These are phyloP conservation scores for Populus hybrid DNA, from an alignment of 441 rosid genomes.

Conservation along the genomic window DNA sequence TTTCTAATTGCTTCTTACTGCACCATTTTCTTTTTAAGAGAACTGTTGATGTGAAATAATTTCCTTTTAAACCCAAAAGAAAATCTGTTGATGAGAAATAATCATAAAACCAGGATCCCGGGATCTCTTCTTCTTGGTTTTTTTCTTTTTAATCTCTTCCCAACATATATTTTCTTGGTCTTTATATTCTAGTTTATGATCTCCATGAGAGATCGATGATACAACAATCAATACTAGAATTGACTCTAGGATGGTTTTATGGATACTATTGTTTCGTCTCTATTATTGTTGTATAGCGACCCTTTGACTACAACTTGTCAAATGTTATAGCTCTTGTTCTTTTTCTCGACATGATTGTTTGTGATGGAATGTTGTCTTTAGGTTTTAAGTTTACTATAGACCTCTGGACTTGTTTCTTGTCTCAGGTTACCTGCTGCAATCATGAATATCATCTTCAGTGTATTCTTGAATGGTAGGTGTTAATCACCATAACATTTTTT, in stretches of 20 bases:
- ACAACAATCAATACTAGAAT: background rate
- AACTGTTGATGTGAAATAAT: background rate
- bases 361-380: background rate
- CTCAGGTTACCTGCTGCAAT: constrained; percentile 79
- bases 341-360: background rate
- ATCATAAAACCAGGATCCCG: background rate
- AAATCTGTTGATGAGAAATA: background rate
- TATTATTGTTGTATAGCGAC: background rate
- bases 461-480: constrained; percentile 39
- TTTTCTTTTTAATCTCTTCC: background rate
- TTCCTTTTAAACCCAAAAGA: background rate
- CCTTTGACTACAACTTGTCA: background rate
- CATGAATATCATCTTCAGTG: constrained; percentile 96
- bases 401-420: constrained; percentile 5
- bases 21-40: background rate
- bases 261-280: background rate
- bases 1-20: background rate
- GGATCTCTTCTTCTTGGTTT: background rate
- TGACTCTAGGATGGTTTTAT: background rate
- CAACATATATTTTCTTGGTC: background rate
- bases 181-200: background rate
- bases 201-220: background rate
- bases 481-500: background rate
- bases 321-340: background rate
- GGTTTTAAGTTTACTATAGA: background rate